Evolutionary conservation across 2,329 filamentous ascomycete species (phyloP).

Genomic region (Didymella keratinophila): DNA sequence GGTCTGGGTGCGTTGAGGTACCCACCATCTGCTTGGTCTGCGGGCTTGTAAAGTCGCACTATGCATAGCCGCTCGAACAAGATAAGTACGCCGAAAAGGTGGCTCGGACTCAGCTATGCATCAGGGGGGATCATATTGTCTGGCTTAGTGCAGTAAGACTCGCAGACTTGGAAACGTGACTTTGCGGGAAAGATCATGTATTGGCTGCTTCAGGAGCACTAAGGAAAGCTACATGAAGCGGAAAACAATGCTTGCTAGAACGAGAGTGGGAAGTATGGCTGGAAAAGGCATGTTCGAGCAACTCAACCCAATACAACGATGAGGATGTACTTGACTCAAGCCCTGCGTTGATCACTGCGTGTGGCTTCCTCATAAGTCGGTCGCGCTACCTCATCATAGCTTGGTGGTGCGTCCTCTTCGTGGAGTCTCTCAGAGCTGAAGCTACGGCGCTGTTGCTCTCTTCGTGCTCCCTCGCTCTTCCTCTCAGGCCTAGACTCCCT

Average conservation of each 20-base stretch:
- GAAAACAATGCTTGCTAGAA: background rate
- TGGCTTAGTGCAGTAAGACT: background rate
- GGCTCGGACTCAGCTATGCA: background rate
- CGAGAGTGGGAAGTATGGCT: background rate
- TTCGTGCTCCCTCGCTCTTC: constrained; percentile 25
- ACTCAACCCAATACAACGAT: background rate
- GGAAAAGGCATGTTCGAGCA: background rate
- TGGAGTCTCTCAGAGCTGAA: constrained; percentile 21
- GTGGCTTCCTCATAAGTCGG: constrained; percentile 18
- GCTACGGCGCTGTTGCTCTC: constrained; percentile 23
- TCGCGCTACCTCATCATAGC: constrained; percentile 25
- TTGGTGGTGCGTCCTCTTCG: constrained; percentile 25
- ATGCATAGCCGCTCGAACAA: background rate
- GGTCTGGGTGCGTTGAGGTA: too few relatives aligned
- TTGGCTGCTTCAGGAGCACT: background rate
- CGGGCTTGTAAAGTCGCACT: too few relatives aligned
- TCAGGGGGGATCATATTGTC: background rate
- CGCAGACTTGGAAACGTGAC: background rate
- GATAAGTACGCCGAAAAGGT: background rate
- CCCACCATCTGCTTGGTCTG: too few relatives aligned
- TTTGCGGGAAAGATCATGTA: background rate
- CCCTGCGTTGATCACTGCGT: background rate
- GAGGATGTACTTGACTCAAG: background rate
- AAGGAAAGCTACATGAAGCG: background rate
- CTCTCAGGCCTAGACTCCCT: constrained; percentile 8